These are phyloP conservation scores for Wickerhamomyces ciferrii DNA, from an alignment of 805 yeast genomes.

Conservation along the genomic window DNA sequence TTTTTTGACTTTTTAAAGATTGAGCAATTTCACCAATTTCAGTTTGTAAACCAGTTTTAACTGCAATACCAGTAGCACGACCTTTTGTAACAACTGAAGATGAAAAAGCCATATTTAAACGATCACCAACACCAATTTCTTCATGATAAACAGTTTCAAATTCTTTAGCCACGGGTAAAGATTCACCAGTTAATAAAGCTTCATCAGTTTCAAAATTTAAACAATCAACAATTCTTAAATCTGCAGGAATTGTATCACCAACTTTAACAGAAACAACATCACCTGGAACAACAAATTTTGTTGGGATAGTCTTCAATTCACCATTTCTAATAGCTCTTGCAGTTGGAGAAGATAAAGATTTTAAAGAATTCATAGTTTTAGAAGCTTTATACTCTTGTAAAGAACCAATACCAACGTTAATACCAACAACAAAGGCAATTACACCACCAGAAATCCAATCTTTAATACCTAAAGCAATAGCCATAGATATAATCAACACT, in stretches of 20 bases:
- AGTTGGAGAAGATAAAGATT: slow-evolving; percentile 62
- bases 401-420: slow-evolving; percentile 64
- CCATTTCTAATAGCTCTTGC: slow-evolving; percentile 66
- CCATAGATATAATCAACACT: slow-evolving; percentile 64
- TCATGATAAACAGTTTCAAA: slow-evolving; percentile 33
- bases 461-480: slow-evolving; percentile 63
- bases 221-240: slow-evolving; percentile 50
- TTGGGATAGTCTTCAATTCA: slow-evolving; percentile 47
- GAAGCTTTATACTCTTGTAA: slow-evolving; percentile 72
- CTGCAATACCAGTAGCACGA: slow-evolving; percentile 64
- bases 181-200: slow-evolving; percentile 63
- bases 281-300: slow-evolving; percentile 68
- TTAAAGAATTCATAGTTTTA: slow-evolving; percentile 71
- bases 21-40: slow-evolving; percentile 74
- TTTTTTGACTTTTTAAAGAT: slow-evolving; percentile 41
- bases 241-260: slow-evolving; percentile 78
- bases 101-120: slow-evolving; percentile 65
- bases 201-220: slow-evolving; percentile 70
- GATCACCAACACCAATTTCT: slow-evolving; percentile 62
- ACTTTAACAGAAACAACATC: slow-evolving; percentile 58
- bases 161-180: slow-evolving; percentile 57
- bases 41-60: slow-evolving; percentile 63
- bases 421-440: slow-evolving; percentile 57
- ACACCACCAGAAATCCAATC: slow-evolving; percentile 87
- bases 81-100: slow-evolving; percentile 72